Percentiles rank a stretch among this genome's conserved stretches.
These are phyloP conservation scores for Yarrowia sp. DNA, from an alignment of 805 yeast species.

Conservation along the genomic window DNA sequence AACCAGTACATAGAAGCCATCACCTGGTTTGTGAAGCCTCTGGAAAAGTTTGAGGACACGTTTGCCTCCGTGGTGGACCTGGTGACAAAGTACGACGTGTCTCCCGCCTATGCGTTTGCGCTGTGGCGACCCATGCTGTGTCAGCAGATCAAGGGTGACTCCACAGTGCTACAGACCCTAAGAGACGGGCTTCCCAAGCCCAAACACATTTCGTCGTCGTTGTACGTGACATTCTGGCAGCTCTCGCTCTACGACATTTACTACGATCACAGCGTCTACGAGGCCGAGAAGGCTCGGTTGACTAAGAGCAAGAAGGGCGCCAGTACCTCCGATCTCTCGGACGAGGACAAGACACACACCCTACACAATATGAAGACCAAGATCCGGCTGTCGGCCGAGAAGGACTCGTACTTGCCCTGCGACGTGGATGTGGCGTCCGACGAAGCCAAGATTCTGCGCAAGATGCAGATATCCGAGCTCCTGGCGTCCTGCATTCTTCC, in stretches of 20 bases:
- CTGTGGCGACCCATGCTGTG: constrained; percentile 68
- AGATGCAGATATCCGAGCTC: constrained; percentile 49
- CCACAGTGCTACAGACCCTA: constrained; percentile 44
- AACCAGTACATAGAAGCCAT: constrained; percentile 69
- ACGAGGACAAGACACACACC: constrained; percentile 57
- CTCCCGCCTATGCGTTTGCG: constrained; percentile 70
- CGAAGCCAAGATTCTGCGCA: constrained; percentile 31
- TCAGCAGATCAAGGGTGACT: constrained; percentile 50
- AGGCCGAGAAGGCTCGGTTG: constrained; percentile 49
- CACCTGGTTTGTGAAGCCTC: constrained; percentile 55
- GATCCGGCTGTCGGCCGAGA: constrained; percentile 48
- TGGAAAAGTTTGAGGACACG: constrained; percentile 42
- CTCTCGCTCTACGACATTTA: constrained; percentile 73
- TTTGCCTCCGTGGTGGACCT: constrained; percentile 43
- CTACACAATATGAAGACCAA: constrained; percentile 51
- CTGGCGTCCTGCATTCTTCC: constrained; percentile 76
- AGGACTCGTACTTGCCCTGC: constrained; percentile 47
- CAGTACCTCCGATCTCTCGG: background rate
- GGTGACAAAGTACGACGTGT: constrained; percentile 46
- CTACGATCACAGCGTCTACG: constrained; percentile 60
- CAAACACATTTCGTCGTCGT: constrained; percentile 48
- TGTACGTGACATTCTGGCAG: constrained; percentile 76
- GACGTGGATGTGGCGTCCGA: background rate
- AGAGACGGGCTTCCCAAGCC: constrained; percentile 47
- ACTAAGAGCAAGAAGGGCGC: constrained; percentile 32